phyloP scores from a whole-genome alignment of 805 yeast genomes.

The Pichia cephalocereana region DNA sequence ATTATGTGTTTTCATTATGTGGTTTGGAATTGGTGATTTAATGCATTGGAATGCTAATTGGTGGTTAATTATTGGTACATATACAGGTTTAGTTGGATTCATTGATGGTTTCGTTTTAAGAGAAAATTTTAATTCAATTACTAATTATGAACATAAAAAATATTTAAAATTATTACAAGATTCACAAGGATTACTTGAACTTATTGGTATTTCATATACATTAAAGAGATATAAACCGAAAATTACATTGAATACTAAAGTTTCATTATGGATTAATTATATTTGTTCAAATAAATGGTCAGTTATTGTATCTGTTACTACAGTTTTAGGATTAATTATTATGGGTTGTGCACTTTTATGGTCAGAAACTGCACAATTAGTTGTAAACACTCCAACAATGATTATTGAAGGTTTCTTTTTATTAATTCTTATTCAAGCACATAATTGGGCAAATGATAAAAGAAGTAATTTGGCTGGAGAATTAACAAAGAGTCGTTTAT shows the following conservation, averaged over 20 bases:
- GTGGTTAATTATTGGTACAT: slow-evolving; percentile 40
- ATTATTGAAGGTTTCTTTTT: slow-evolving; percentile 34
- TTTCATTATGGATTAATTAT: slow-evolving; percentile 19
- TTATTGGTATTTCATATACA: slow-evolving; percentile 17
- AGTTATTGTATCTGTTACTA: slow-evolving; percentile 20
- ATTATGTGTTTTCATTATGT: slow-evolving; percentile 25
- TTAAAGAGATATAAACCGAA: slow-evolving; percentile 4
- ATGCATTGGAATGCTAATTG: slow-evolving; percentile 31
- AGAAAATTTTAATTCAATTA: slow-evolving; percentile 27
- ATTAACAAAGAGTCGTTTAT: slow-evolving; percentile 8
- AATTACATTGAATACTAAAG: slow-evolving; percentile 1
- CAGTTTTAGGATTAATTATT: slow-evolving; percentile 24
- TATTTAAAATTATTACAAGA: slow-evolving; percentile 23
- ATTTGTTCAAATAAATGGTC: slow-evolving; percentile 27
- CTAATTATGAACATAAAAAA: slow-evolving; percentile 14
- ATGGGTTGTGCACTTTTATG: slow-evolving; percentile 28
- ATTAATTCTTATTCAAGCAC: slow-evolving; percentile 31
- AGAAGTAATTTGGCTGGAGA: slow-evolving; percentile 7
- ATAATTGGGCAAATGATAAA: slow-evolving; percentile 20
- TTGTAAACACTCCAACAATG: slow-evolving; percentile 35
- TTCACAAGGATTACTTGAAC: slow-evolving; percentile 25
- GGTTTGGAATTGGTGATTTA: slow-evolving; percentile 31
- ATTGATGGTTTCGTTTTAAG: slow-evolving; percentile 34
- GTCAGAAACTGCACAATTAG: slow-evolving; percentile 32
- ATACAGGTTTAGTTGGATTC: slow-evolving; percentile 36